Base-by-base conservation (phyloP, 2,329 filamentous ascomycete genomes). In the Plectosphaerella cucumerina region DNA sequence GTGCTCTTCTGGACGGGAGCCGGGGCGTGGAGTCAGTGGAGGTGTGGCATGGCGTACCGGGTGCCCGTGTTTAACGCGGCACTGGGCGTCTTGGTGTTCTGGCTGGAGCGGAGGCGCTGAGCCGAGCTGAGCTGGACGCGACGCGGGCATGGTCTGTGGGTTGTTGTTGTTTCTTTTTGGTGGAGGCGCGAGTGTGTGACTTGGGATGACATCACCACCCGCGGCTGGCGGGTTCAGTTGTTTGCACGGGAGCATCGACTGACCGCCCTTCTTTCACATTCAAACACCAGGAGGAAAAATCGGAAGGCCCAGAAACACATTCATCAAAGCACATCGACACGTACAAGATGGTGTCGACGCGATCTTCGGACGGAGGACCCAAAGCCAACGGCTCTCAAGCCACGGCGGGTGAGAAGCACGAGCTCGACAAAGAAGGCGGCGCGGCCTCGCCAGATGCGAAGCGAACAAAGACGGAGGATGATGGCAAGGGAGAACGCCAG, bases 391-490 rank as follows among this genome's bases (percentile, higher is more conserved):
- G 22, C 34, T 31, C 47, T 9, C 17, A 43, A 3, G 18, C 15
- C 15, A 11, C 50, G 4, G 43, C 50, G 15, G 54, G 53, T 2
- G 53, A 56, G 39, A 56, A 56, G 33, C 54, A 48, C n/a, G 20
- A 18, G 26, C 48, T 55, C 3, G 53, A 53, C 3, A 17, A 22
- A 1, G 47, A 53, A 14, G 33, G n/a, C 12, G 26, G 20, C 17
- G n/a, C n/a, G 3, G 44, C 33, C 2, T 44, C 53, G 20, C 53
- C 47, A 4, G 49, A 48, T n/a, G 44, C 54, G n/a, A 56, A 56
- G 39, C 48, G 54, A 6, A 22, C 33, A 9, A 56, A 55, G 50
- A 56, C 41, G 44, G 50, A 47, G 3, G 48, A 54, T 1, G 35
- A 54, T 1, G 35, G 44, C 21, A 33, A 33, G 4, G 31, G 50